Conservation (phyloP, 2,329 filamentous ascomycete genomes). For the Pseudopithomyces chartarum region DNA sequence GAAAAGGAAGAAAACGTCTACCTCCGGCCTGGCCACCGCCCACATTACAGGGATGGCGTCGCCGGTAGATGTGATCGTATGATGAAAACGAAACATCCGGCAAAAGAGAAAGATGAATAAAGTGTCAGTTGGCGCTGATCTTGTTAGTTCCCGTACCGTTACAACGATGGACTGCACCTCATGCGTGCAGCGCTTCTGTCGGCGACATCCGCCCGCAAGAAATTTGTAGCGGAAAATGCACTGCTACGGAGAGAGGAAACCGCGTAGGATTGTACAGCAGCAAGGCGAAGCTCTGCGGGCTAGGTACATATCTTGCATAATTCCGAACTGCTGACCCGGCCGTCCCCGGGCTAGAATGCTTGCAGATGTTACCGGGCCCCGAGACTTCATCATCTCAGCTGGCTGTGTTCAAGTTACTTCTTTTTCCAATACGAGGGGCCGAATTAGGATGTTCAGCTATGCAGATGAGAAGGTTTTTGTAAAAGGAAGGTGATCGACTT, state of each 20-base stretch:
- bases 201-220: background rate
- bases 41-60: constrained; percentile 8
- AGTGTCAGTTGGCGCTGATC: background rate
- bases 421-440: background rate
- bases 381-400: constrained; percentile 6
- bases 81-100: constrained; percentile 18
- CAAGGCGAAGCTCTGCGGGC: constrained; percentile 3
- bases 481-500: background rate
- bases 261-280: constrained; percentile 1
- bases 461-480: background rate
- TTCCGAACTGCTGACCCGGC: constrained; percentile 2
- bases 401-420: background rate
- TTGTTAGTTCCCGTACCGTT: constrained; percentile 1
- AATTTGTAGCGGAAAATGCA: background rate
- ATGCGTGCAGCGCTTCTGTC: background rate
- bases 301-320: constrained; percentile 1
- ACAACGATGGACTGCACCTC: background rate
- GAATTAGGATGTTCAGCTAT: background rate
- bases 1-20: constrained; percentile 15
- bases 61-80: constrained; percentile 8
- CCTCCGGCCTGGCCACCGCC: constrained; percentile 4
- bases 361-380: constrained; percentile 1
- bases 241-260: background rate
- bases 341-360: background rate
- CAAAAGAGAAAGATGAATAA: constrained; percentile 10